Evolutionary conservation across 805 yeast genomes (phyloP), one percentile per base, ranked within the genome.

Genomic region (Wickerhamiella siamensis): DNA sequence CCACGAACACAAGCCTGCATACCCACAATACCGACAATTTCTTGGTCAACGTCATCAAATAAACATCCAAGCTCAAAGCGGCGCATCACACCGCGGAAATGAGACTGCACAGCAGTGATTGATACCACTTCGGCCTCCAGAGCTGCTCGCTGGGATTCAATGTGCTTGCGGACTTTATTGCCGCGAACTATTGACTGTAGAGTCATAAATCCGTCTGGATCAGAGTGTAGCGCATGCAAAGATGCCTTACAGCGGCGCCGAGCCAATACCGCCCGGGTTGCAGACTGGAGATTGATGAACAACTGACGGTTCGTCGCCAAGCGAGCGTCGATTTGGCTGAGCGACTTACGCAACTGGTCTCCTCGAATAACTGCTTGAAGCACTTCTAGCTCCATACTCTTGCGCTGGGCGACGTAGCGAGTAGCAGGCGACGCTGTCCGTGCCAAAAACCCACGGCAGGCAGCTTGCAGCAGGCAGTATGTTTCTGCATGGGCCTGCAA

Each of bases 1-100:
- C 67, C 68, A 5, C 67, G 51, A 22, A 48, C 42, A 4, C 24
- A 41, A 0, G 64, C 45, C 43, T 66, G 71, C 3, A 66, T 46
- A 1, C 42, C 54, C 1, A 56, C 45, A 16, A 62, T 48, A 3
- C 44, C 53, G 33, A 38, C 47, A 18, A 41, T 39, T 24, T 52
- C 60, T 51, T 63, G 60, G 5, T 61, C 61, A 6, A 63, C 48
- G 31, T 60, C 66, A 21, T 55, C 61, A 39, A 52, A 40, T 39
- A 61, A 36, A 20, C 54, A 44, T 10, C 54, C 51, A 33, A 53
- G 47, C n/a, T 55, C 52, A 45, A 54, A 63, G 4, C 69, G 53
- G n/a, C 52, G 36, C 15, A 61, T 31, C 1, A 57, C 51, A 1
- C 69, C 69, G 1, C 70, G 48, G 46, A 62, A 56, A 2, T 51